Conservation (phyloP, 345 rosid species). For the Hypericum androsaemum region DNA sequence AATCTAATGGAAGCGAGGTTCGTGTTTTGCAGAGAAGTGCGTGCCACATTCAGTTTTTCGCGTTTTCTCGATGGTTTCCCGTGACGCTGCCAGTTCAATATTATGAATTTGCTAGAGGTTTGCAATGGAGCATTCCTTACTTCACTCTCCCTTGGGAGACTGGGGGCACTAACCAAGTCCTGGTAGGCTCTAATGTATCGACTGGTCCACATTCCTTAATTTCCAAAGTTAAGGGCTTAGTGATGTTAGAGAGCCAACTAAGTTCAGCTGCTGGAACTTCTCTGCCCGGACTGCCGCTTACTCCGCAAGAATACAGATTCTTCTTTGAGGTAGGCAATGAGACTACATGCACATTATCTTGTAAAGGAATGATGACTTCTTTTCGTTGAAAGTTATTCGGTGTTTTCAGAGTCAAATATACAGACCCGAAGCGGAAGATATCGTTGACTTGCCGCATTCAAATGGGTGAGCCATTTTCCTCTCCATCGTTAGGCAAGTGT, state of each 20-base stretch:
- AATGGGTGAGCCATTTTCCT: conserved; percentile 42
- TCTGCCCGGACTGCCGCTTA: conserved; percentile 59
- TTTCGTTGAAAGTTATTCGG: neutral
- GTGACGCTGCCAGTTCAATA: conserved; percentile 60
- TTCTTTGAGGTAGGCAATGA: conserved; percentile 59
- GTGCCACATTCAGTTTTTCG: conserved; percentile 84
- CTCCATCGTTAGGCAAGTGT: neutral
- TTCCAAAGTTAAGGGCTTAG: conserved; percentile 18
- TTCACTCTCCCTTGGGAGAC: conserved; percentile 87
- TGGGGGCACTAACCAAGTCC: conserved; percentile 38
- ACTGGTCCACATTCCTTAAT: conserved; percentile 34
- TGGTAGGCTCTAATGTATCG: conserved; percentile 46
- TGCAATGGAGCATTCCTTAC: conserved; percentile 88
- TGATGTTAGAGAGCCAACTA: conserved; percentile 16
- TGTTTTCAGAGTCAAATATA: conserved; percentile 49
- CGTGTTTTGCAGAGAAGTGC: conserved; percentile 53
- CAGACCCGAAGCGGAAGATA: conserved; percentile 64
- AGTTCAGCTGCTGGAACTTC: conserved; percentile 28
- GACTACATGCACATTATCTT: conserved; percentile 4
- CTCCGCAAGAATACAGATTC: conserved; percentile 55
- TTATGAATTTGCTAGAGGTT: conserved; percentile 55
- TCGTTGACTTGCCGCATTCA: conserved; percentile 33
- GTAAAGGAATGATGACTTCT: neutral
- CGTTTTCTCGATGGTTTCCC: conserved; percentile 75
- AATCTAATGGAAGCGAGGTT: neutral